Base-by-base conservation (phyloP, 768 basidiomycete species). In the Russula brevipes region DNA sequence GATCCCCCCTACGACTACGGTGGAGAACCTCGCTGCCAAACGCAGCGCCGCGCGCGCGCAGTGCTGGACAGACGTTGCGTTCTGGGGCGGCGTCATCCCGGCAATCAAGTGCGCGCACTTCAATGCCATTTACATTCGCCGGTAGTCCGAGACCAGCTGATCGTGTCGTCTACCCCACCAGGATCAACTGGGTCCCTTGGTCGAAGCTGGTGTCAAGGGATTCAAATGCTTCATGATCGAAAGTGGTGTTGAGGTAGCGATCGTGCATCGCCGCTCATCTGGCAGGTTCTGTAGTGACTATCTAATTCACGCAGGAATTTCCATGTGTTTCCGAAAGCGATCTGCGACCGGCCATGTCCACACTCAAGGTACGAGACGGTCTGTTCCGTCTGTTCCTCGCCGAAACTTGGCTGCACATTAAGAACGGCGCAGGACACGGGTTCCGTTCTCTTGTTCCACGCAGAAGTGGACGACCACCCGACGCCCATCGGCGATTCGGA, bases 201-300 rank as follows among this genome's bases (percentile, higher is more conserved):
- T 95, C 14, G 72, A 82, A 36, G 82, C 83, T 38, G 95, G 97
- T 6, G 89, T 97, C 36, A 90, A 88, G 76, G 96, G 96, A 0
- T 98, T 98, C 81, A 98, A 98, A 73, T 97, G 94, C 72, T 98
- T 98, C 74, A 76, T 98, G 68, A 94, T 95, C 65, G 88, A 96
- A 67, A 96, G 94, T 70, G 96, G 97, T 31, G 95, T 98, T 17
- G 89, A 97, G 65, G 95, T 94, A 69, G 54, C 24, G 24, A 11
- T 44, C 41, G 16, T 30, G 16, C 33, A 24, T 24, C 1, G 24
- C 24, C 24, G 24, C 39, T 45, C 24, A 19, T 12, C 39, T 17
- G 44, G 53, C 10, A 35, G 19, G 4, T 16, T 35, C 44, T 24
- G 39, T 57, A 45, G 24, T 61, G 39, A 53, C 38, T 19, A 55